Conservation (phyloP, 345 rosid species). For the Camelina hispida region DNA sequence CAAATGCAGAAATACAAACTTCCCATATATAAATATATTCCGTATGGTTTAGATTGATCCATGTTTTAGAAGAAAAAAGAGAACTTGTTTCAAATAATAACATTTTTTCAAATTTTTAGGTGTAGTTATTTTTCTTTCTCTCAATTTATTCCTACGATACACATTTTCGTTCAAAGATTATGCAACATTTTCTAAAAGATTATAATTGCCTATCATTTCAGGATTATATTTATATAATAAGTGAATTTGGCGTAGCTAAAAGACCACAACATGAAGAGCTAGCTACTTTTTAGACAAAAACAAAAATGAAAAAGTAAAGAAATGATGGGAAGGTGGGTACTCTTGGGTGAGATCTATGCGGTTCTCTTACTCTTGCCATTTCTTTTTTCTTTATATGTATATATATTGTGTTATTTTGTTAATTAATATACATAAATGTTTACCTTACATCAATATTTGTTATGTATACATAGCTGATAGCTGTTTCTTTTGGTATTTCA, state of each 20-base stretch:
- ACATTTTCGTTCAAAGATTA: too few relatives aligned
- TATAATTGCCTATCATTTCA: too few relatives aligned
- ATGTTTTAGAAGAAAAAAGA: too few relatives aligned
- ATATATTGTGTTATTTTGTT: too few relatives aligned
- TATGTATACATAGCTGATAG: background rate
- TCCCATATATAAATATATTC: background rate
- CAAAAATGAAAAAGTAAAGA: constrained; percentile 25
- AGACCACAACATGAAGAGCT: constrained; percentile 9
- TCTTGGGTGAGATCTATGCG: constrained; percentile 22
- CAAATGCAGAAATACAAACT: background rate
- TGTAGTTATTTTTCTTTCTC: too few relatives aligned
- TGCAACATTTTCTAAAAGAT: too few relatives aligned
- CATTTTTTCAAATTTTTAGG: too few relatives aligned
- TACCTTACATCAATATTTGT: background rate
- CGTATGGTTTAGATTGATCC: too few relatives aligned
- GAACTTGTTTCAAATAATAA: too few relatives aligned
- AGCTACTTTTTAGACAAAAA: constrained; percentile 9
- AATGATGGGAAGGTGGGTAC: constrained; percentile 24
- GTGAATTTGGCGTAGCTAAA: constrained; percentile 22
- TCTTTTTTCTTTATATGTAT: background rate
- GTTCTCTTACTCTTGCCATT: constrained; percentile 24
- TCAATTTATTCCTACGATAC: too few relatives aligned
- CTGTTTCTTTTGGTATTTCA: background rate
- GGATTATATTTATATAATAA: background rate
- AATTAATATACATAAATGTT: background rate